A percentile compares a stretch with the other conserved stretches of the same genome.
Conservation (phyloP, 1,284 basidiomycete species). For the Coniophora puteana region DNA sequence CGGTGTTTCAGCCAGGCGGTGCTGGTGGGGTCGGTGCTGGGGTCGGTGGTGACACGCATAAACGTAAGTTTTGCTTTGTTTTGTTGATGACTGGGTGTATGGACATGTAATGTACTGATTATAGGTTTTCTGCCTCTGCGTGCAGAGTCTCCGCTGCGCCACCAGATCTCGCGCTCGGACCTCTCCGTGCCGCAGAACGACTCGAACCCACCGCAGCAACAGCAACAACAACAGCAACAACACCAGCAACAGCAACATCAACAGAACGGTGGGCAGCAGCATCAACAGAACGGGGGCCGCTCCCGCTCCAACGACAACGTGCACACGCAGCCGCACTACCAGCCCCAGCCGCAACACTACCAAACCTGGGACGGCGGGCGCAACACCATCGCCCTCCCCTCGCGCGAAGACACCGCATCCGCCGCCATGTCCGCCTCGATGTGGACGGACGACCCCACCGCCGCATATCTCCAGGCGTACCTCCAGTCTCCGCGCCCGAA, state of each 20-base stretch:
- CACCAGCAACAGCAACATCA: conserved; percentile 9
- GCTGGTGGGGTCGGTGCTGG: no score
- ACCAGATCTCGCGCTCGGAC: conserved; percentile 17
- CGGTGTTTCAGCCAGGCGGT: conserved; percentile 50
- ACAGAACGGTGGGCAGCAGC: conserved; percentile 18
- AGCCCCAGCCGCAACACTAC: no score
- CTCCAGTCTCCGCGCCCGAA: conserved; percentile 56
- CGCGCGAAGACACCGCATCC: conserved; percentile 1
- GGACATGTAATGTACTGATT: no score
- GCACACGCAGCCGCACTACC: no score
- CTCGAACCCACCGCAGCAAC: conserved; percentile 18
- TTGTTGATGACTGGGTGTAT: no score
- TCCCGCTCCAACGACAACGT: conserved; percentile 19
- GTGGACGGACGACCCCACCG: conserved; percentile 57
- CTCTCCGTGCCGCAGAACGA: conserved; percentile 16
- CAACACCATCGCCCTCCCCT: no score
- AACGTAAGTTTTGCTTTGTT: neutral
- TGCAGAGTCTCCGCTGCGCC: conserved; percentile 15
- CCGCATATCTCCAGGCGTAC: conserved; percentile 56
- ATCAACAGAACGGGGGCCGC: conserved; percentile 26
- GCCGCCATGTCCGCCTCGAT: conserved; percentile 31
- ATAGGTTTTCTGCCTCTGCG: neutral
- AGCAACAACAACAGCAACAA: conserved; percentile 13
- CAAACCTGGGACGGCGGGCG: no score
- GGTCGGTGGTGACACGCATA: conserved; percentile 11